A percentile compares a stretch with the other conserved stretches of the same genome.
Evolutionary conservation across 2,329 filamentous ascomycete genomes (phyloP).

Genomic region (Nothopassalora personata): DNA sequence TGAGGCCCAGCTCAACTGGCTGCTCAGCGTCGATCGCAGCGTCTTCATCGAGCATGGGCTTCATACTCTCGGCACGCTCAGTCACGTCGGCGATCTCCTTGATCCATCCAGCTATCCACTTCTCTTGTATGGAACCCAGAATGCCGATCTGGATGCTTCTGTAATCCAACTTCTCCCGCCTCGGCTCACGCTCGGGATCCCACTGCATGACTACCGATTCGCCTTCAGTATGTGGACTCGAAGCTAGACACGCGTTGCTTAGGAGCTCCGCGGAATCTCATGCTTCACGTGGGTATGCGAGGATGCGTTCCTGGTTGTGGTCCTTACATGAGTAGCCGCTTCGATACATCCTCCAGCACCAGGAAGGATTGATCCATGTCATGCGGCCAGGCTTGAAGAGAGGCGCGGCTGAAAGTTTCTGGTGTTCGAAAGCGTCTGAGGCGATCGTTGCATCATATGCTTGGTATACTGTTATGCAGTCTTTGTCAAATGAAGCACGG

Average conservation of each 20-base stretch:
- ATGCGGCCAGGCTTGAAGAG: conserved; percentile 3
- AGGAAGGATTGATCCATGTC: conserved; percentile 9
- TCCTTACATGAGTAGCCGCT: conserved; percentile 7
- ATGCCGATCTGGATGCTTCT: conserved; percentile 10
- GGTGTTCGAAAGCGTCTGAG: background rate
- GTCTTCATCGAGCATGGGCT: conserved; percentile 3
- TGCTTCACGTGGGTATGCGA: conserved; percentile 5
- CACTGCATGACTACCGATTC: conserved; percentile 5
- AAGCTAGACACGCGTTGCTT: conserved; percentile 1
- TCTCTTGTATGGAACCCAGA: background rate
- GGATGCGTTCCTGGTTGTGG: conserved; percentile 5
- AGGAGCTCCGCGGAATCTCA: conserved; percentile 5
- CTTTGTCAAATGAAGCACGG: conserved; percentile 4
- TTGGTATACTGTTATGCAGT: conserved; percentile 6
- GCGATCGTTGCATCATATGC: conserved; percentile 6
- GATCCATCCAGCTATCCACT: conserved; percentile 9
- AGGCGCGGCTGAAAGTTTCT: conserved; percentile 2
- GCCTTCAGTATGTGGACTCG: background rate
- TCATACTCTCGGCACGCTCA: conserved; percentile 2
- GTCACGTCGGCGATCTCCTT: conserved; percentile 5
- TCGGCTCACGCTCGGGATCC: conserved; percentile 8
- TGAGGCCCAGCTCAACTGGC: background rate
- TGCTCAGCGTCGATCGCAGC: background rate
- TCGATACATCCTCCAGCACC: conserved; percentile 10
- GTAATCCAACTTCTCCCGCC: conserved; percentile 5